A percentile compares a stretch with the other conserved stretches of the same genome.
Conservation (phyloP, 108 stramenopile species). For the Skeletonema grethae region DNA sequence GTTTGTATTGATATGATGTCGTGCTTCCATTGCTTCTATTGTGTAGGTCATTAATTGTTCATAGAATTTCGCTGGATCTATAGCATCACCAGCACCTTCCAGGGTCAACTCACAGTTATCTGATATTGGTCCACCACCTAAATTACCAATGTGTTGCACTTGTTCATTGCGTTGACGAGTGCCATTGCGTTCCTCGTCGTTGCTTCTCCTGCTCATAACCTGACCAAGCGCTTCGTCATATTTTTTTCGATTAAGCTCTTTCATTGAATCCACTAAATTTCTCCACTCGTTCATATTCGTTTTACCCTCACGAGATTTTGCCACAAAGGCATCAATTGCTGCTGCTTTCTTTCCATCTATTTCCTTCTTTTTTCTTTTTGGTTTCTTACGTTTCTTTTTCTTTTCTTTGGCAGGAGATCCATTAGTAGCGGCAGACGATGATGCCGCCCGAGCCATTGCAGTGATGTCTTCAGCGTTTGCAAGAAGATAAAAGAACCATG, state of each 20-base stretch:
- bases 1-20: slow-evolving; percentile 23
- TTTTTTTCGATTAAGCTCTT: slow-evolving; percentile 9
- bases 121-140: slow-evolving; percentile 2
- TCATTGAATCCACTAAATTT: slow-evolving; percentile 24
- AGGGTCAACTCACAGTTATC: neutral
- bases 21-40: neutral
- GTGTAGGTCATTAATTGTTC: slow-evolving; percentile 20
- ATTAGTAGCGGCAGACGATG: neutral
- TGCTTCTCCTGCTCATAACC: neutral
- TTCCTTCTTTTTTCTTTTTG: slow-evolving; percentile 1
- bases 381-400: neutral
- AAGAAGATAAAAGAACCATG: slow-evolving; percentile 34
- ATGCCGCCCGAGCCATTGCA: neutral
- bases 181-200: neutral
- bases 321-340: slow-evolving; percentile 28
- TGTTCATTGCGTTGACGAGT: neutral
- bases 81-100: slow-evolving; percentile 4
- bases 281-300: slow-evolving; percentile 15
- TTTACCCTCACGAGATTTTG: slow-evolving; percentile 2
- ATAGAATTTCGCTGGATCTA: slow-evolving; percentile 44
- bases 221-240: slow-evolving; percentile 1
- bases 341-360: slow-evolving; percentile 3
- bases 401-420: neutral
- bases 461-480: slow-evolving; percentile 10
- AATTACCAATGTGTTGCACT: neutral